Base-by-base conservation (phyloP, 2,329 filamentous ascomycete genomes). In the Trichoderma sp. region DNA sequence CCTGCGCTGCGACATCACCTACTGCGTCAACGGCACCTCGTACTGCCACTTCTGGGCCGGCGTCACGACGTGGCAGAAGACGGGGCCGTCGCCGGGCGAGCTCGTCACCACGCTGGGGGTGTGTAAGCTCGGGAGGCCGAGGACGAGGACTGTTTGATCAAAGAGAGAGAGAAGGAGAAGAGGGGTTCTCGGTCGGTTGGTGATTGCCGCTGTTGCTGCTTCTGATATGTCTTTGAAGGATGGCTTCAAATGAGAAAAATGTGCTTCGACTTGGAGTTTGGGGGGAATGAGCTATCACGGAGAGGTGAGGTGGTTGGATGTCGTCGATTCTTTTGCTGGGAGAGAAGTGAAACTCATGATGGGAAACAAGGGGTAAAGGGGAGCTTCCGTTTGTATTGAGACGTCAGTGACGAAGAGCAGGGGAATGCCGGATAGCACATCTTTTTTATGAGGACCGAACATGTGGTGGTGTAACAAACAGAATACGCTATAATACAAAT, bases 21-120 rank as follows among this genome's bases (percentile, higher is more conserved):
- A 77, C 69, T 78, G 78, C 71, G 74, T 75, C 48, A 69, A 72
- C 17, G 66, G 69, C 15, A 72, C 71, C 3, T 73, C 73, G 3
- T 80, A 75, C 73, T 80, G 79, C 69, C 74, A 77, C 67, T 77
- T 74, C 69, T 80, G 77, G 73, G 72, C 70, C 26, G 78, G 77
- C 17, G 67, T 78, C 51, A 79, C 75, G 7, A 70, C 70, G n/a
- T 78, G 72, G 65, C 72, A 79, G 56, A 65, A 70, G 19, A 71
- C 69, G 1, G 78, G 77, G 0, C 73, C 74, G 5, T 58, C 77
- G 15, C 78, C 78, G 3, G 78, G 77, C 2, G 78, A 79, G 71
- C 74, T 72, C 26, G 71, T 71, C n/a, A 72, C 70, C 2, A 67
- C 71, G 3, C 43, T 79, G 0, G 78, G 78, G 3, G 51, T 34